Evolutionary conservation across 805 yeast species (phyloP).

Genomic region (Priceomyces haplophilus): DNA sequence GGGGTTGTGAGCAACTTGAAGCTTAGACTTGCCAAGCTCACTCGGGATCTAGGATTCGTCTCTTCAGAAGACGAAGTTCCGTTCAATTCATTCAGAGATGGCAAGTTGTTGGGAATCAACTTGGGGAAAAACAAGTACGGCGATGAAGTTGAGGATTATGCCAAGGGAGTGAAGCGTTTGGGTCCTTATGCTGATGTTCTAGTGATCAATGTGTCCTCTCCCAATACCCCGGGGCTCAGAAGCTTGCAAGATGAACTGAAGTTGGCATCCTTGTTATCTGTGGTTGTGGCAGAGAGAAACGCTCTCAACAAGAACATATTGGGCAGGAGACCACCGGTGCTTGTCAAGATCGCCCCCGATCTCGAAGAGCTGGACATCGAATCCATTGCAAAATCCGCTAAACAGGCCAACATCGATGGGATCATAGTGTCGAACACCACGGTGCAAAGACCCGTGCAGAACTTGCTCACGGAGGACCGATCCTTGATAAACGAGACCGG

Average conservation of each 20-base stretch:
- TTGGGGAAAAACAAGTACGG: slow-evolving; percentile 91
- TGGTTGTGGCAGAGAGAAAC: slow-evolving; percentile 64
- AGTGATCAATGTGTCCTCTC: slow-evolving; percentile 89
- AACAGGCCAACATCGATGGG: slow-evolving; percentile 78
- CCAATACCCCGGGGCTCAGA: slow-evolving; percentile 94
- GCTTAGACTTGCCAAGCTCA: slow-evolving; percentile 52
- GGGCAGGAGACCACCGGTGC: slow-evolving; percentile 64
- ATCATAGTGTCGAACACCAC: slow-evolving; percentile 92
- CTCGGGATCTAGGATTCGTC: slow-evolving; percentile 12
- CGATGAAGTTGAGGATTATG: slow-evolving; percentile 84
- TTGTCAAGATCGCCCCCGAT: slow-evolving; percentile 94
- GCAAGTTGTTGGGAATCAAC: slow-evolving; percentile 74
- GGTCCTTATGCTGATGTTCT: slow-evolving; percentile 86
- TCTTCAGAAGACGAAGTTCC: slow-evolving; percentile 17
- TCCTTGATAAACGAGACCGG: slow-evolving; percentile 60
- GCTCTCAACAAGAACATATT: slow-evolving; percentile 38
- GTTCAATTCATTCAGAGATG: slow-evolving; percentile 54
- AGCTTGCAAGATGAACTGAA: slow-evolving; percentile 77
- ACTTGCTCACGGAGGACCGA: slow-evolving; percentile 47
- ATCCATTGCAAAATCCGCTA: slow-evolving; percentile 79
- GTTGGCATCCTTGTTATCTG: slow-evolving; percentile 60
- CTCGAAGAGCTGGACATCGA: slow-evolving; percentile 74
- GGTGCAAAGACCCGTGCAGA: slow-evolving; percentile 65
- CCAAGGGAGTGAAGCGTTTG: slow-evolving; percentile 75
- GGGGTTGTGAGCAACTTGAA: slow-evolving; percentile 67